A percentile compares a stretch with the other conserved stretches of the same genome.
Conservation (phyloP, 345 rosid species). For the Excoecaria agallocha region DNA sequence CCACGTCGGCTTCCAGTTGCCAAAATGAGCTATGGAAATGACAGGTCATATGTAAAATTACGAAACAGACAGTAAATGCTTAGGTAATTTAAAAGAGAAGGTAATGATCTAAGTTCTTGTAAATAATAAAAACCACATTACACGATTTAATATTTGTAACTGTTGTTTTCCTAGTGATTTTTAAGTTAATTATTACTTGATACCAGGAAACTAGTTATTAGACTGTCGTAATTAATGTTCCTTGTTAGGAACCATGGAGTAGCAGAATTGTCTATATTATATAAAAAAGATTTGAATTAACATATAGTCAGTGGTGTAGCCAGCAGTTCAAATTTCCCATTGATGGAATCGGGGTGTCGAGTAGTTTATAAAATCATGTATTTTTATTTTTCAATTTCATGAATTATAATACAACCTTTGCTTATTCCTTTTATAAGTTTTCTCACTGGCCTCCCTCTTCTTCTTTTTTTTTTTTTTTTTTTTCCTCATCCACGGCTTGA, state of each 20-base stretch:
- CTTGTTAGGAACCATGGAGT: conserved; percentile 3
- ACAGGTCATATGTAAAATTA: not conserved
- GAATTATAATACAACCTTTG: conserved; percentile 16
- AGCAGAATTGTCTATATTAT: conserved; percentile 19
- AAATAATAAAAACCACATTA: conserved; percentile 32
- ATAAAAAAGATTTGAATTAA: conserved; percentile 21
- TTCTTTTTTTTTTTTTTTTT: no score
- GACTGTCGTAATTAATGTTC: not conserved
- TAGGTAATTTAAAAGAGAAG: conserved; percentile 7
- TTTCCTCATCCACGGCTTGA: not conserved
- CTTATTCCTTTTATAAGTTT: not conserved
- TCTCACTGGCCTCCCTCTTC: no score
- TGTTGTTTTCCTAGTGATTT: conserved; percentile 18
- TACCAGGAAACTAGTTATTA: conserved; percentile 2
- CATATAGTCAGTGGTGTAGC: conserved; percentile 3
- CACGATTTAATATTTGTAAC: conserved; percentile 3
- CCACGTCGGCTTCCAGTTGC: conserved; percentile 60
- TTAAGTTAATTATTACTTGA: not conserved
- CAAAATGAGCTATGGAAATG: conserved; percentile 88
- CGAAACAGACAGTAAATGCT: conserved; percentile 23
- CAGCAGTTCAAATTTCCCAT: conserved; percentile 9
- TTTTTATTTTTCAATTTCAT: conserved; percentile 17
- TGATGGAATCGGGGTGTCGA: conserved; percentile 15
- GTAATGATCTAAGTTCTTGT: conserved; percentile 36
- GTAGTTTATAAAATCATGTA: conserved; percentile 14